These are phyloP conservation scores for Coemansia sp. DNA, from an alignment of 192 early-diverging fungal genomes.

Conservation along the genomic window DNA sequence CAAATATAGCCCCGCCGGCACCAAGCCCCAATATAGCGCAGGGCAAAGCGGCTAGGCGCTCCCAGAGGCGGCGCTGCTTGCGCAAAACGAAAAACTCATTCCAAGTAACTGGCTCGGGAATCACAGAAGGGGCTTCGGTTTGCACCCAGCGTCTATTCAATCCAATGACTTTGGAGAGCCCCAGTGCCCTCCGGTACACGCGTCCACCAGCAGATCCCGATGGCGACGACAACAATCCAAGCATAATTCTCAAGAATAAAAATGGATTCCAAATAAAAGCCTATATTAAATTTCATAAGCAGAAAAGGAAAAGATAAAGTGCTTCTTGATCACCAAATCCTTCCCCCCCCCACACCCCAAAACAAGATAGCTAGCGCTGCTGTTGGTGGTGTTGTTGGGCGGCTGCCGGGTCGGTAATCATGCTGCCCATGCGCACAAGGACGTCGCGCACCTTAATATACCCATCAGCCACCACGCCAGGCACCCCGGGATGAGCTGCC, in stretches of 20 bases:
- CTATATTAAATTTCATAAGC: not conserved
- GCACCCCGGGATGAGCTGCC: slow-evolving; percentile 15
- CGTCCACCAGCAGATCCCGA: not conserved
- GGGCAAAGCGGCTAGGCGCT: slow-evolving; percentile 59
- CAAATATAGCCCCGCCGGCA: slow-evolving; percentile 57
- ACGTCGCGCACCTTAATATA: slow-evolving; percentile 40
- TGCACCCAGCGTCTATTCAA: not conserved
- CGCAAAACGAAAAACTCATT: slow-evolving; percentile 66
- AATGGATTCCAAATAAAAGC: slow-evolving; percentile 16
- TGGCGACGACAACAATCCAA: not conserved
- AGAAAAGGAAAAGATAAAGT: not conserved
- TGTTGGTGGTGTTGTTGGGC: slow-evolving; percentile 31
- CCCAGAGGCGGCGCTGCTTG: slow-evolving; percentile 61
- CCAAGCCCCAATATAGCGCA: slow-evolving; percentile 53
- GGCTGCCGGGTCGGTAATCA: slow-evolving; percentile 22
- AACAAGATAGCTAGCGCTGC: slow-evolving; percentile 5
- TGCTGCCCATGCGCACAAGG: slow-evolving; percentile 30
- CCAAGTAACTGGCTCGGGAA: slow-evolving; percentile 47
- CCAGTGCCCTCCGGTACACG: not conserved
- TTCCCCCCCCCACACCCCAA: no score
- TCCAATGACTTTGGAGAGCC: no score
- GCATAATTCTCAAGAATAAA: slow-evolving; percentile 1
- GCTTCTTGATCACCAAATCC: no score
- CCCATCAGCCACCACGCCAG: slow-evolving; percentile 31
- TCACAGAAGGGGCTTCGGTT: not conserved